These are phyloP conservation scores for Umbelopsis vinacea DNA, from an alignment of 192 early-diverging fungal genomes.

Conservation along the genomic window DNA sequence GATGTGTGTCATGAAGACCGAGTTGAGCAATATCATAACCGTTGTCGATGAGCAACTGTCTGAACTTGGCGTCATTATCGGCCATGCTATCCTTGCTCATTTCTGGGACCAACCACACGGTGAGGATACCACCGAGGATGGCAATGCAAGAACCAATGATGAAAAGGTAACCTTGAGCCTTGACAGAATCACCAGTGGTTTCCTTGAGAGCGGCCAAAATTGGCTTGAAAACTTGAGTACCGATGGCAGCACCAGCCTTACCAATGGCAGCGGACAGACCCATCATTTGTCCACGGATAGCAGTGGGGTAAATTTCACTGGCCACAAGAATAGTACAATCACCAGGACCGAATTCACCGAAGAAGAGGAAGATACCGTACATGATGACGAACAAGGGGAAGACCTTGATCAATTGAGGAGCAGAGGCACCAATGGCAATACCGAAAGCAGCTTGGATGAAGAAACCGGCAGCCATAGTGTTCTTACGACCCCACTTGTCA, in stretches of 20 bases:
- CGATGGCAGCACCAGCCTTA: slow-evolving; percentile 49
- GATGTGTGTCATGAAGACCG: not conserved
- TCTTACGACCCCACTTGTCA: slow-evolving; percentile 54
- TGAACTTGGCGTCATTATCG: slow-evolving; percentile 52
- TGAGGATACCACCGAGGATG: slow-evolving; percentile 51
- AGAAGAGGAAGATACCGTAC: slow-evolving; percentile 59
- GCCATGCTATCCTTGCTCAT: slow-evolving; percentile 49
- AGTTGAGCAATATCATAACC: slow-evolving; percentile 45
- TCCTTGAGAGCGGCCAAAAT: slow-evolving; percentile 37
- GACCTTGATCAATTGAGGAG: slow-evolving; percentile 39
- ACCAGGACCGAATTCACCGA: slow-evolving; percentile 62
- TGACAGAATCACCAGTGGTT: slow-evolving; percentile 32
- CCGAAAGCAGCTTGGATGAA: slow-evolving; percentile 50
- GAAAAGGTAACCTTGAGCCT: slow-evolving; percentile 48
- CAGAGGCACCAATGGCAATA: slow-evolving; percentile 48
- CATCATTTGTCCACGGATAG: slow-evolving; percentile 55
- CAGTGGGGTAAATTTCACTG: slow-evolving; percentile 56
- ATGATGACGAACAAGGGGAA: slow-evolving; percentile 57
- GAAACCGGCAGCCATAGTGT: slow-evolving; percentile 57
- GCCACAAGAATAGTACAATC: slow-evolving; percentile 52
- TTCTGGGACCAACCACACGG: slow-evolving; percentile 51
- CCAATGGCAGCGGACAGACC: slow-evolving; percentile 54
- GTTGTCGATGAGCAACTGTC: slow-evolving; percentile 47
- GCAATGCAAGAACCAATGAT: slow-evolving; percentile 51
- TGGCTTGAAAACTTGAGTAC: slow-evolving; percentile 51